Conservation (phyloP, 768 basidiomycete genomes). For the Rhodosporidiobolus odoratus region DNA sequence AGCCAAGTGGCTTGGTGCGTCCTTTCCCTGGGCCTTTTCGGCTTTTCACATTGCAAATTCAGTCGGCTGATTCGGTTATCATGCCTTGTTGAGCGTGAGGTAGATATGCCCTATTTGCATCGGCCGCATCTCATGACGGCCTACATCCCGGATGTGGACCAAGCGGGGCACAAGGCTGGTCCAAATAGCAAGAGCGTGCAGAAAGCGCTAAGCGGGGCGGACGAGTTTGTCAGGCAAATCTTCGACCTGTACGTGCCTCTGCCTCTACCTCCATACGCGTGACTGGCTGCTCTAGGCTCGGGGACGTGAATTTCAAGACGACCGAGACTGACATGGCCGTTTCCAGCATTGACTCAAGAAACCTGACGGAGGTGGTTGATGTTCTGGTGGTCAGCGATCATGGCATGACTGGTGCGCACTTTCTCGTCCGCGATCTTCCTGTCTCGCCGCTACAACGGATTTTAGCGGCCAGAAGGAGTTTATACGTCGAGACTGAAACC, state of each 20-base stretch:
- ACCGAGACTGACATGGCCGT: no score
- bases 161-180: slow-evolving; percentile 27
- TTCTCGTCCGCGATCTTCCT: background rate
- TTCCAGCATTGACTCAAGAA: slow-evolving; percentile 58
- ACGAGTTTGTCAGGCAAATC: slow-evolving; percentile 67
- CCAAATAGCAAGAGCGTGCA: slow-evolving; percentile 44
- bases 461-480: no score
- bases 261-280: no score
- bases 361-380: slow-evolving; percentile 76
- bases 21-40: slow-evolving; percentile 11
- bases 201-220: slow-evolving; percentile 63
- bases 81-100: slow-evolving; percentile 59
- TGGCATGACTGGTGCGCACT: slow-evolving; percentile 32
- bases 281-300: no score
- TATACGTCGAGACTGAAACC: no score
- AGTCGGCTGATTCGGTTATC: slow-evolving; percentile 58
- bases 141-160: slow-evolving; percentile 38
- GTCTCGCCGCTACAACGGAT: background rate
- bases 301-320: no score
- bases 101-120: slow-evolving; percentile 48
- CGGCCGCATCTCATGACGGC: slow-evolving; percentile 38
- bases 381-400: slow-evolving; percentile 65
- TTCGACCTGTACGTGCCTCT: slow-evolving; percentile 50
- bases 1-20: slow-evolving; percentile 72
- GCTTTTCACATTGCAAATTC: slow-evolving; percentile 62